phyloP scores from a whole-genome alignment of 2,329 filamentous ascomycete species.

The Botryotinia convoluta region DNA sequence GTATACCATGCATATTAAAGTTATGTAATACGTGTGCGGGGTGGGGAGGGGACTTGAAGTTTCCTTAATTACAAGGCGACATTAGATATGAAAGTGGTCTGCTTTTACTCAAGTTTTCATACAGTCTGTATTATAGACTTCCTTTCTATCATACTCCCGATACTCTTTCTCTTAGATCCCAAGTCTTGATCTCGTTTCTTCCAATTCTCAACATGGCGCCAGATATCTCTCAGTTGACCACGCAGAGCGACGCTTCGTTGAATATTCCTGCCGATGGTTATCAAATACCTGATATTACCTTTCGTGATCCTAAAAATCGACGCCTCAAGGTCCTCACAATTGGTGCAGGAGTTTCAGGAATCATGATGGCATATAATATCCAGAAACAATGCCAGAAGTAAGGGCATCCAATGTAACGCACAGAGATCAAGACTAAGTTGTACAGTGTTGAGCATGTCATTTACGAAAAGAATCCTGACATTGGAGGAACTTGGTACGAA shows the following conservation, averaged over 20 bases:
- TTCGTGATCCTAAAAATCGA: conserved; percentile 41
- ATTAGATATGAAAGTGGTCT: neutral
- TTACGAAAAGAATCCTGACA: conserved; percentile 47
- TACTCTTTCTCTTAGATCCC: neutral
- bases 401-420: neutral
- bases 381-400: conserved; percentile 42
- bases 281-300: conserved; percentile 23
- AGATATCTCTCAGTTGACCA: neutral
- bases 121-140: neutral
- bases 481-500: conserved; percentile 48
- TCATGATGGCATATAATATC: conserved; percentile 49
- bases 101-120: neutral
- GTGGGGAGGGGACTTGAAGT: neutral
- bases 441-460: conserved; percentile 47
- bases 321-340: conserved; percentile 48
- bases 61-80: neutral
- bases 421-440: neutral
- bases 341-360: conserved; percentile 48
- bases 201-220: neutral
- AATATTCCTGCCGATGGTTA: neutral
- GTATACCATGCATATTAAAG: neutral
- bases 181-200: neutral
- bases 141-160: neutral
- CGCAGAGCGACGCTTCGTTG: neutral
- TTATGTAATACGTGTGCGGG: neutral